Base-by-base conservation (phyloP, 2,329 filamentous ascomycete species). In the Ilyonectria sp. region DNA sequence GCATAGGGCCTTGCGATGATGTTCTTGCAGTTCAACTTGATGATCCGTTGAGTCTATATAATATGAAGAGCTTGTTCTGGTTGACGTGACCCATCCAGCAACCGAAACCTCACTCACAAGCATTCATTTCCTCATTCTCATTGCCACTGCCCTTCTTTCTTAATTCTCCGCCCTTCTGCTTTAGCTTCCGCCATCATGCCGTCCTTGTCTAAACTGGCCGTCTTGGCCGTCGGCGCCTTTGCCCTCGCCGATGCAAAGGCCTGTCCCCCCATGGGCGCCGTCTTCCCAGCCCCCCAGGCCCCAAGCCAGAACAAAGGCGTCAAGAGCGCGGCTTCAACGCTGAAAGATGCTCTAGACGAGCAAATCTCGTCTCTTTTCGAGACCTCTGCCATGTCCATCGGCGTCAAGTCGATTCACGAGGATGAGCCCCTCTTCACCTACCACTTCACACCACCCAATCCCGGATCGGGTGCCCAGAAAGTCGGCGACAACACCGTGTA, bases 221-320 rank as follows among this genome's bases (percentile, higher is more conserved):
- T 55, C 1, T 11, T 71, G 31, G 73, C 73, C 56, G 62, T 69
- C 13, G 46, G 70, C 6, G 50, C 56, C 0, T 33, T 74, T 13
- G 8, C 62, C 8, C n/a, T 76, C 26, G 49, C 71, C 17, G 72
- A 79, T 31, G 79, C 78, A n/a, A 78, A 80, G 56, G 68, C 71
- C 6, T 84, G 82, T 21, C 82, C 82, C n/a, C 82, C 82, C 31
- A 76, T 84, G n/a, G 82, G 82, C 5, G 74, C 81, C 11, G 82
- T 84, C 47, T 73, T 84, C 7, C 82, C 80, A 7, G 76, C 80
- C 17, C 81, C 82, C 1, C 75, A 71, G 29, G 67, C 69, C 8
- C 82, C 82, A 3, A 73, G 80, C 37, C 49, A 71, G n/a, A 77
- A 79, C 56, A 56, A 68, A 8, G 64, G 73, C 0, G 78, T 83